Conservation (phyloP, 306 rosid species). For the Pterocarpus macrocarpus region DNA sequence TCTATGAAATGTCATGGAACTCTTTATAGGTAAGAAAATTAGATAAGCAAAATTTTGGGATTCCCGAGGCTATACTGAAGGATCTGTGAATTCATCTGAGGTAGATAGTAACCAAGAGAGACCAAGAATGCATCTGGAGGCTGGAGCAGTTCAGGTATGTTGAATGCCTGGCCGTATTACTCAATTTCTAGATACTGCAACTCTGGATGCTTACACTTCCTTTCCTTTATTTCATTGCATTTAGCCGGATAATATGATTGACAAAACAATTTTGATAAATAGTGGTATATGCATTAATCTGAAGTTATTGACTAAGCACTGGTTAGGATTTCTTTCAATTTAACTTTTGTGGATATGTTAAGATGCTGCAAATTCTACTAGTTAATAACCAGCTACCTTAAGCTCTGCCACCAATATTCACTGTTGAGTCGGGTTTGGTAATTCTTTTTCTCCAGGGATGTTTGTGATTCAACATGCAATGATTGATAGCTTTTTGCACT, state of each 20-base stretch:
- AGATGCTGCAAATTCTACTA: slow-evolving; percentile 7
- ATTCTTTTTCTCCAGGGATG: neutral
- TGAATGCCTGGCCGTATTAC: slow-evolving; percentile 13
- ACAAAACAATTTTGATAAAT: slow-evolving; percentile 28
- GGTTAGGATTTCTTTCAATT: slow-evolving; percentile 7
- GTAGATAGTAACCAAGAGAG: slow-evolving; percentile 50
- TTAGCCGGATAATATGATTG: slow-evolving; percentile 25
- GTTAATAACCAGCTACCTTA: neutral
- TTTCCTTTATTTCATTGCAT: slow-evolving; percentile 33
- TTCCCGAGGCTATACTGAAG: slow-evolving; percentile 46
- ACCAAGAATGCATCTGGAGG: slow-evolving; percentile 42
- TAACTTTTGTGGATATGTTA: slow-evolving; percentile 3
- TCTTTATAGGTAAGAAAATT: slow-evolving; percentile 54
- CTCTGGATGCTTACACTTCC: slow-evolving; percentile 14
- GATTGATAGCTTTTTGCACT: slow-evolving; percentile 29
- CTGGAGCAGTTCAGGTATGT: slow-evolving; percentile 61
- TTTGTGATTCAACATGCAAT: slow-evolving; percentile 28
- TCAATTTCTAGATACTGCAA: slow-evolving; percentile 34
- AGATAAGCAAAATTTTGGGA: slow-evolving; percentile 46
- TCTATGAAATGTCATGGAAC: slow-evolving; percentile 46
- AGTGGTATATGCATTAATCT: slow-evolving; percentile 22
- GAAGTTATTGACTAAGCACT: slow-evolving; percentile 30
- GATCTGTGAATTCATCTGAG: slow-evolving; percentile 54
- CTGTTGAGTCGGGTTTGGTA: neutral
- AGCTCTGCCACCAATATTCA: neutral